A percentile compares a stretch with the other conserved stretches of the same genome.
phyloP scores from a whole-genome alignment of 257 asterid genomes.

The Ilex aquifolium region DNA sequence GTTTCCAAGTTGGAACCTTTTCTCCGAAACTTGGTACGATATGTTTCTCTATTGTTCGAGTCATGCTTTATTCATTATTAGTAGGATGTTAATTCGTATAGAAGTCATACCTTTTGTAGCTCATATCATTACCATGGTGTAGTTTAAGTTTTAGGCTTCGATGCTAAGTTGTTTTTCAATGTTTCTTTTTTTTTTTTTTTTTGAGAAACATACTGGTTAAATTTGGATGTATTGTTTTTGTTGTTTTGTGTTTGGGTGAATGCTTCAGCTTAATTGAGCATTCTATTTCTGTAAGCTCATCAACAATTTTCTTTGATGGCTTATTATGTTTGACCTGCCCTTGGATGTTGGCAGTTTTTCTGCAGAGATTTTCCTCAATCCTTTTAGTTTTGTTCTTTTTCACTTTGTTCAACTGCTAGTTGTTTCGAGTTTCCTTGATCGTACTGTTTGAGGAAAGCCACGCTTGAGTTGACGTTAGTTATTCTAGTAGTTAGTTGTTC shows the following conservation, averaged over 20 bases:
- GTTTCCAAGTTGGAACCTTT: conserved; percentile 46
- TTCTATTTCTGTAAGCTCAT: neutral
- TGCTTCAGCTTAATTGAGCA: no score
- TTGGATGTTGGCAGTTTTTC: neutral
- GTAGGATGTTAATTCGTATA: neutral
- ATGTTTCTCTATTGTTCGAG: conserved; percentile 4
- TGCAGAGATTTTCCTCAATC: neutral
- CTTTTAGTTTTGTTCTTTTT: neutral
- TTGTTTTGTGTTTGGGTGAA: no score
- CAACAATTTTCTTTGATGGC: neutral
- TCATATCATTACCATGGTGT: no score
- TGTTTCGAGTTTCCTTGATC: neutral
- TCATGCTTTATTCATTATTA: neutral
- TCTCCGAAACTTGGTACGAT: conserved; percentile 53
- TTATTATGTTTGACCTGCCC: neutral
- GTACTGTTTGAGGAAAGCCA: neutral
- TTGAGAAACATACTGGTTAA: no score
- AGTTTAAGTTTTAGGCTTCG: no score
- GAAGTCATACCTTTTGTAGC: no score
- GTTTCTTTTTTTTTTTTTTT: no score
- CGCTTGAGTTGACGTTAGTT: neutral
- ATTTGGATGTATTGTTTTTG: no score
- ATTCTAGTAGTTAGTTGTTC: neutral
- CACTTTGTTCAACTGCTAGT: no score
- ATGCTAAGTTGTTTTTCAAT: neutral